Evolutionary conservation across 2,329 filamentous ascomycete species (phyloP).

Genomic region (Fusarium algeriense): DNA sequence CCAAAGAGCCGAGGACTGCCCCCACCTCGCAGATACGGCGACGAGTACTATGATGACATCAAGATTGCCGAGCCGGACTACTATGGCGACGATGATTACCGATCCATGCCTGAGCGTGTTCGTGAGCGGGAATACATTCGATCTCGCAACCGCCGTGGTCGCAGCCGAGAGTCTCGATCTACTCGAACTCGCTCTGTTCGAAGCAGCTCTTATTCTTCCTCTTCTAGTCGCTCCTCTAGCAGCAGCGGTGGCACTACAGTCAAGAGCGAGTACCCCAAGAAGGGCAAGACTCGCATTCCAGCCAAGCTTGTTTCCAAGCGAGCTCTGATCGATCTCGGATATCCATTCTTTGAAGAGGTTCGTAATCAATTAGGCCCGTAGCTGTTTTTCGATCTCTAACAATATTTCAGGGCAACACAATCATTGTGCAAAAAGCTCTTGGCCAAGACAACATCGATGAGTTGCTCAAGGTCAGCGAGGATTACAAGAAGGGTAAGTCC

Average conservation of each 20-base stretch:
- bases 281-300: slow-evolving; percentile 91
- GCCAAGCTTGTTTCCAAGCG: slow-evolving; percentile 82
- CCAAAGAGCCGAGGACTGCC: slow-evolving; percentile 73
- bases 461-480: slow-evolving; percentile 84
- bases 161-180: slow-evolving; percentile 56
- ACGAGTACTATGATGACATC: slow-evolving; percentile 74
- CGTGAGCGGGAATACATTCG: slow-evolving; percentile 72
- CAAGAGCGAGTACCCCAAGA: slow-evolving; percentile 78
- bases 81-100: slow-evolving; percentile 79
- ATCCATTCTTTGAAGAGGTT: slow-evolving; percentile 89
- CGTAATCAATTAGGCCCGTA: slow-evolving; percentile 42
- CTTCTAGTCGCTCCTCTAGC: slow-evolving; percentile 59
- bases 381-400: slow-evolving; percentile 17
- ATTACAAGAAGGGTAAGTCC: slow-evolving; percentile 72
- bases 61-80: slow-evolving; percentile 74
- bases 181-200: slow-evolving; percentile 56
- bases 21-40: slow-evolving; percentile 67
- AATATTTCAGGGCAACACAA: slow-evolving; percentile 74
- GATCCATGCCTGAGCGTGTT: slow-evolving; percentile 69
- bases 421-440: slow-evolving; percentile 85
- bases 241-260: slow-evolving; percentile 63
- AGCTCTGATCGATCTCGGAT: slow-evolving; percentile 85
- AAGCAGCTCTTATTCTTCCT: slow-evolving; percentile 59
- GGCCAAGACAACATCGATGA: slow-evolving; percentile 94
- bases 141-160: slow-evolving; percentile 55